phyloP scores from a whole-genome alignment of 2,329 filamentous ascomycete genomes.

The Xylaria sp. region DNA sequence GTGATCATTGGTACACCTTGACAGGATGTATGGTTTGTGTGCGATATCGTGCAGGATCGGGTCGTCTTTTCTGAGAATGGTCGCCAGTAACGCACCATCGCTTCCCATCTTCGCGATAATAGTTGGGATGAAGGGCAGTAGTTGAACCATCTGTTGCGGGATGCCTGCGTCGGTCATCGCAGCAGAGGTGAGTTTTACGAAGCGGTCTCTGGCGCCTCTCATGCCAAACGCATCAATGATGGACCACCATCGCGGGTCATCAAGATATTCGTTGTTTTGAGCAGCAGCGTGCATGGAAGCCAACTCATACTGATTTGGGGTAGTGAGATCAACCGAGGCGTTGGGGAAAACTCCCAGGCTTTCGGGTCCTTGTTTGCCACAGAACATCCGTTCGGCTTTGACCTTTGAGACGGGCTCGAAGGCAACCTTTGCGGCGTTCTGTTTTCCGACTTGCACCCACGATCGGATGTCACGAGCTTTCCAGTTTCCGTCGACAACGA shows the following conservation, averaged over 20 bases:
- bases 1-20: constrained; percentile 51
- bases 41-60: constrained; percentile 57
- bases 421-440: constrained; percentile 55
- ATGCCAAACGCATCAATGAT: constrained; percentile 77
- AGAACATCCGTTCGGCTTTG: constrained; percentile 70
- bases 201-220: constrained; percentile 63
- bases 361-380: constrained; percentile 33
- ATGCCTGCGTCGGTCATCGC: constrained; percentile 73
- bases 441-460: constrained; percentile 60
- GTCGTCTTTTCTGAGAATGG: constrained; percentile 63
- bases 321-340: constrained; percentile 64
- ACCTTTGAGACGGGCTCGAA: constrained; percentile 86
- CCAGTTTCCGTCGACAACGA: constrained; percentile 89
- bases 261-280: constrained; percentile 60
- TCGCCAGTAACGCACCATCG: constrained; percentile 69
- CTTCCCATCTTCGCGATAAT: constrained; percentile 79
- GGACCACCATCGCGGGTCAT: constrained; percentile 68
- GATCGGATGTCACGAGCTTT: constrained; percentile 56
- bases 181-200: constrained; percentile 61
- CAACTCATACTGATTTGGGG: constrained; percentile 81
- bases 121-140: constrained; percentile 82
- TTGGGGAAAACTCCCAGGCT: constrained; percentile 51
- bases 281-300: constrained; percentile 71
- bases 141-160: constrained; percentile 74
- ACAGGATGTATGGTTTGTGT: constrained; percentile 65